Evolutionary conservation across 2,329 filamentous ascomycete genomes (phyloP).

Genomic region (Pochonia chlamydosporia): DNA sequence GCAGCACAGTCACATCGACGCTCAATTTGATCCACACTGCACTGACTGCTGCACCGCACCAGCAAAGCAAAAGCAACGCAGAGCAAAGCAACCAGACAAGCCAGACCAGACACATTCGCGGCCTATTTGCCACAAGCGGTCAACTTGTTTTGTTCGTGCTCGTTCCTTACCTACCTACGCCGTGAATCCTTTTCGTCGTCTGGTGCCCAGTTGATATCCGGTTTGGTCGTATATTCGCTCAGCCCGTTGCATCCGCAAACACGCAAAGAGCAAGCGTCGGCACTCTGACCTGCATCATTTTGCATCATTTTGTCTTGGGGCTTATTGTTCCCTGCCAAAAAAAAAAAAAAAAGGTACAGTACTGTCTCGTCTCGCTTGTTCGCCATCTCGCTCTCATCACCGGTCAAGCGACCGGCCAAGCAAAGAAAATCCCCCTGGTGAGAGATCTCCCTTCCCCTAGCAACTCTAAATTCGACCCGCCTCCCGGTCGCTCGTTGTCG

Average conservation of each 20-base stretch:
- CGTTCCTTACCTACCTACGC: no score
- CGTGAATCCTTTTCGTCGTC: neutral
- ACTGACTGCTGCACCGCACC: no score
- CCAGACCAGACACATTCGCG: constrained; percentile 2
- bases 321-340: no score
- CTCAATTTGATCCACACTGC: no score
- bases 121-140: neutral
- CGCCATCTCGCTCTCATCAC: neutral
- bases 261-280: neutral
- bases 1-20: neutral
- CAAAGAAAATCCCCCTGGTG: constrained; percentile 5
- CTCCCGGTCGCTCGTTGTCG: neutral
- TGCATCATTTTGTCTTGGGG: no score
- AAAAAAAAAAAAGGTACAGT: no score
- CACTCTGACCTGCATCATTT: neutral
- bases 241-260: neutral
- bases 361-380: neutral
- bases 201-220: no score
- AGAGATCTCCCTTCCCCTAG: constrained; percentile 7
- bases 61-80: no score
- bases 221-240: no score
- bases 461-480: constrained; percentile 14
- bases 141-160: neutral
- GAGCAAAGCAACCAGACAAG: no score
- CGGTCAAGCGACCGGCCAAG: no score